Conservation (phyloP, 2,329 filamentous ascomycete species). For the Xylariaceae sp. region DNA sequence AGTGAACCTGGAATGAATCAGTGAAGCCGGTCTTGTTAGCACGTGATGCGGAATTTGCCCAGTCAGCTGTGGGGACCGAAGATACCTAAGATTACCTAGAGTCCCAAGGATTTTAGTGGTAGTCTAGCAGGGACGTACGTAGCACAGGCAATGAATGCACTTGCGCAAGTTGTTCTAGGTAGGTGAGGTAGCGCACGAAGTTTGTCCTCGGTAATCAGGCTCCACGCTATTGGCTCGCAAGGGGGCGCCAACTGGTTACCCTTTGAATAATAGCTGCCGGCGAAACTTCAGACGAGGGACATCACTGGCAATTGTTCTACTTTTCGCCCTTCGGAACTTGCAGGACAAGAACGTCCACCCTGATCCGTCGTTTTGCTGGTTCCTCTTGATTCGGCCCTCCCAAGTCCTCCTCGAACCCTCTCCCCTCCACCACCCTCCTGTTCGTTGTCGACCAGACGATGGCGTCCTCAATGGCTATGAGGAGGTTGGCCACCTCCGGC, state of each 20-base stretch:
- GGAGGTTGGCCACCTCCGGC: constrained; percentile 52
- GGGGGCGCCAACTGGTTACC: constrained; percentile 15
- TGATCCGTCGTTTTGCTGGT: constrained; percentile 14
- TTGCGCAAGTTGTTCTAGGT: no score
- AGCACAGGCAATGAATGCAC: background rate
- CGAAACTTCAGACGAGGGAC: constrained; percentile 23
- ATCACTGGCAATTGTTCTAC: constrained; percentile 20
- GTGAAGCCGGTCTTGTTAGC: constrained; percentile 1
- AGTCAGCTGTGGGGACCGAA: constrained; percentile 4
- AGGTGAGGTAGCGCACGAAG: constrained; percentile 3
- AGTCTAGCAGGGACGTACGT: background rate
- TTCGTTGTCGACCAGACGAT: constrained; percentile 34
- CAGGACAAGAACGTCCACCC: constrained; percentile 29
- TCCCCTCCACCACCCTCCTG: constrained; percentile 9
- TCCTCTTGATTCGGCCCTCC: constrained; percentile 5
- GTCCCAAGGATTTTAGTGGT: background rate
- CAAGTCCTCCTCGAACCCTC: constrained; percentile 8
- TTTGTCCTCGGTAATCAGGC: constrained; percentile 31
- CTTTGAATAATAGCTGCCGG: constrained; percentile 21
- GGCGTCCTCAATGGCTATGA: constrained; percentile 61
- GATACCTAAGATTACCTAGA: no score
- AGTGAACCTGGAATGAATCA: background rate
- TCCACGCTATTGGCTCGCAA: constrained; percentile 27
- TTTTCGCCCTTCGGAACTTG: constrained; percentile 26
- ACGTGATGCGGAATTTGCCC: constrained; percentile 4